Evolutionary conservation across 2,329 filamentous ascomycete species (phyloP), one percentile per base, ranked within the genome.

Genomic region (Gnomoniopsis sp.): DNA sequence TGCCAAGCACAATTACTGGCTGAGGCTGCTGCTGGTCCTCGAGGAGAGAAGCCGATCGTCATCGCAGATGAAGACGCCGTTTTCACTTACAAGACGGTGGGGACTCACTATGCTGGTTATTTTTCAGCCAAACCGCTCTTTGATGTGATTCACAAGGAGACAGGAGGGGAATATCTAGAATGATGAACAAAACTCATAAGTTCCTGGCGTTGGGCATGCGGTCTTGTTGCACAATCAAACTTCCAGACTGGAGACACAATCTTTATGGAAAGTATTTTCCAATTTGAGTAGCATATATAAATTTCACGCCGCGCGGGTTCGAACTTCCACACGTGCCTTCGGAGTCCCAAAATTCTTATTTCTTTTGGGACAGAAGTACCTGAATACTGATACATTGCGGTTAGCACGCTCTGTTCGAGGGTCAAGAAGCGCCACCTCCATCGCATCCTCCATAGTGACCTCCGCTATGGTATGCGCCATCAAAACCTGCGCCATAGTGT

Each of bases 81-180:
- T 17, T 89, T 82, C 66, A 91, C 89, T 0, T 86, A 83, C 66
- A 84, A 87, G 71, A 79, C 83, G 0, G 76, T 91, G 3, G 89
- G 89, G 0, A 81, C 77, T 0, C 77, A 81, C 17, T 67, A 70
- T 36, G 86, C 84, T 0, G 88, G 88, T 0, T 91, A 83, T 78
- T 92, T 91, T 68, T 85, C 80, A 65, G 88, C 86, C 6, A 87
- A 86, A 74, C 88, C 88, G 17, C 65, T 87, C 63, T 91, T 91
- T 73, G 88, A 90, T 74, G 73, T 90, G 44, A 61, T 61, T 41
- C 59, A 61, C 26, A 61, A 61, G 34, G 59, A 61, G 43, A 61
- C 59, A 8, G 59, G 55, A 26, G 59, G 59, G 14, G 59, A 61
- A 3, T 61, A 61, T 19, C 43, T 61, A 2, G 59, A 58, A 10